A percentile compares a stretch with the other conserved stretches of the same genome.
phyloP scores from a whole-genome alignment of 2,329 filamentous ascomycete species.

The Chaetomiaceae sp. region DNA sequence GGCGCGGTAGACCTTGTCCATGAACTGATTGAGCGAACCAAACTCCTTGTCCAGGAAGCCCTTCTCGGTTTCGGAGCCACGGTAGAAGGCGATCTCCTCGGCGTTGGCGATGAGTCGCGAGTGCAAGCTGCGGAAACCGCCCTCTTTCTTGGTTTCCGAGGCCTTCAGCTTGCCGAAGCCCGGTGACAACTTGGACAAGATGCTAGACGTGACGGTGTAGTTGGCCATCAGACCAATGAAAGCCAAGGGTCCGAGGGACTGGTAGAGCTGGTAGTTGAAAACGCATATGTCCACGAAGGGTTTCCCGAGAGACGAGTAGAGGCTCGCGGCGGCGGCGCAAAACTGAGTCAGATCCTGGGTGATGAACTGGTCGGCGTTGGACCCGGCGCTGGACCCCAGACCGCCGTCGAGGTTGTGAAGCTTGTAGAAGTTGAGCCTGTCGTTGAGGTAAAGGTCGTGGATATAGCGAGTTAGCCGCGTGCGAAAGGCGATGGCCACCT shows the following conservation, averaged over 20 bases:
- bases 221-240: conserved; percentile 82
- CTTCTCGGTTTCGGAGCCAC: conserved; percentile 91
- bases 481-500: conserved; percentile 96
- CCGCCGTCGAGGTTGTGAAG: conserved; percentile 88
- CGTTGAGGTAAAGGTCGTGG: conserved; percentile 92
- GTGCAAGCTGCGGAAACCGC: conserved; percentile 88
- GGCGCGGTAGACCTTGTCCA: conserved; percentile 96
- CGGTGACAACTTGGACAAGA: conserved; percentile 81
- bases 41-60: conserved; percentile 89
- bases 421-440: conserved; percentile 95
- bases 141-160: conserved; percentile 90
- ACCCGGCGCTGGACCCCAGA: conserved; percentile 78
- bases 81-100: conserved; percentile 96
- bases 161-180: conserved; percentile 97
- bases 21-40: conserved; percentile 88
- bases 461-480: conserved; percentile 94
- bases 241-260: conserved; percentile 82
- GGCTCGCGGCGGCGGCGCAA: conserved; percentile 82
- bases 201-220: conserved; percentile 89
- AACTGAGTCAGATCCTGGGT: conserved; percentile 95
- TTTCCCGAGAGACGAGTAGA: conserved; percentile 97
- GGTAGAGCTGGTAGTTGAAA: conserved; percentile 96
- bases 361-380: conserved; percentile 91
- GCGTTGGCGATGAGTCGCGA: conserved; percentile 92
- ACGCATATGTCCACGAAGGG: conserved; percentile 95